Base-by-base conservation (phyloP, 1,284 basidiomycete species). In the Austroboletus novae-zelandiae region DNA sequence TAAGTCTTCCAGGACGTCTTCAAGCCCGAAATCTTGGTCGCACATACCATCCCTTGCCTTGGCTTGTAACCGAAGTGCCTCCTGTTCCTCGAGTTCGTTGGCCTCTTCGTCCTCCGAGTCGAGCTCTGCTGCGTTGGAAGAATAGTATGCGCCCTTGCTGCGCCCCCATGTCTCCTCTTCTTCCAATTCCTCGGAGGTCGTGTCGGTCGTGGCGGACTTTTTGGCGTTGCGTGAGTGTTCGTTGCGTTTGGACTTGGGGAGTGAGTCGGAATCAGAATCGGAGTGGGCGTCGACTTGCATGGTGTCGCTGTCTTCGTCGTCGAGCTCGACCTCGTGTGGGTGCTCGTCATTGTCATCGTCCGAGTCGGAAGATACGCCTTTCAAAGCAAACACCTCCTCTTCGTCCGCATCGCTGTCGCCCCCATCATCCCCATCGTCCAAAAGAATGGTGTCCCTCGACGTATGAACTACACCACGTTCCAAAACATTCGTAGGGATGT, bases 41-140 rank as follows among this genome's bases (percentile, higher is more conserved):
- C 64, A 71, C 77, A 97, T 78, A 6, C 71, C 77, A 57, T 91
- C 86, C 18, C 89, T 76, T 35, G 81, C 75, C 69, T 89, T 91
- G 25, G 74, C 71, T 68, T 97, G 95, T 46, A 98, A 69, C 44
- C 91, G 76, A 60, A 74, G 84, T 8, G 90, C 91, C 70, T 98
- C 94, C 62, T 89, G 84, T 66, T 93, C 89, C 64, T 97, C 94
- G 52, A 96, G 74, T 61, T 91, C 88, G 61, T 87, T 80, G 35
- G 84, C 89, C 66, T 93, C 90, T 56, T 94, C 91, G 54, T 91
- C 89, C 58, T 91, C 90, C 37, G 89, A 89, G 44, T 91, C 89
- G 31, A 90, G 70, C 48, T 89, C 75, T 18, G 79, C 83, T 32
- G 88, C 90, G 65, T 93, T 92, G 25, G 88, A 90, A 3, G 91